These are phyloP conservation scores for Teratosphaeria zuluensis DNA, from an alignment of 2,329 filamentous ascomycete species.

Conservation along the genomic window DNA sequence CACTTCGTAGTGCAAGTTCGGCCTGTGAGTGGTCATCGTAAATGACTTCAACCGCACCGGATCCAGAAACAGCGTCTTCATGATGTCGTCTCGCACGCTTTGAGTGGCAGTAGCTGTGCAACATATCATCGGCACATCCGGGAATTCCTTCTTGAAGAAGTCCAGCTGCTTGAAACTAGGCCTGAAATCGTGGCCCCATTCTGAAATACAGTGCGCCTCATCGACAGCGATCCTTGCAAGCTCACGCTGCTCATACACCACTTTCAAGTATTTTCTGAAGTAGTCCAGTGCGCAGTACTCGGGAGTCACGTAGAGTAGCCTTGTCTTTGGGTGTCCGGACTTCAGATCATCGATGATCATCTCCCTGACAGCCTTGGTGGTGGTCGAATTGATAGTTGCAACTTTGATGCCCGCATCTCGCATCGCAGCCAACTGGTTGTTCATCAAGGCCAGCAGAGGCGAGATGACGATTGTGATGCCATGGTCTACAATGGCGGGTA, in stretches of 20 bases:
- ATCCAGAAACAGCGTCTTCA: slow-evolving; percentile 62
- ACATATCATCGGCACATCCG: slow-evolving; percentile 81
- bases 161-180: slow-evolving; percentile 77
- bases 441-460: slow-evolving; percentile 83
- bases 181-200: slow-evolving; percentile 98
- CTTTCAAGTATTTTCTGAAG: slow-evolving; percentile 64
- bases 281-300: slow-evolving; percentile 70
- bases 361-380: slow-evolving; percentile 52
- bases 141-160: slow-evolving; percentile 76
- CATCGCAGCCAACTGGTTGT: slow-evolving; percentile 83
- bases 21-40: slow-evolving; percentile 71
- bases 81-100: slow-evolving; percentile 72
- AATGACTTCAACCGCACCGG: slow-evolving; percentile 58
- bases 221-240: slow-evolving; percentile 84
- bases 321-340: slow-evolving; percentile 73
- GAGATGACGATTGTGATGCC: slow-evolving; percentile 89
- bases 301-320: slow-evolving; percentile 86
- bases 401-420: slow-evolving; percentile 66
- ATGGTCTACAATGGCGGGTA: slow-evolving; percentile 77
- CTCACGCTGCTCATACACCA: slow-evolving; percentile 71
- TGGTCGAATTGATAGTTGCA: slow-evolving; percentile 79
- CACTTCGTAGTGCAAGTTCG: slow-evolving; percentile 85
- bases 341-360: slow-evolving; percentile 71
- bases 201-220: slow-evolving; percentile 92
- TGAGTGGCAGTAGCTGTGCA: slow-evolving; percentile 84